Percentiles rank a stretch among this genome's conserved stretches.
Conservation (phyloP, 2,329 filamentous ascomycete species). For the Aureobasidium sp. region DNA sequence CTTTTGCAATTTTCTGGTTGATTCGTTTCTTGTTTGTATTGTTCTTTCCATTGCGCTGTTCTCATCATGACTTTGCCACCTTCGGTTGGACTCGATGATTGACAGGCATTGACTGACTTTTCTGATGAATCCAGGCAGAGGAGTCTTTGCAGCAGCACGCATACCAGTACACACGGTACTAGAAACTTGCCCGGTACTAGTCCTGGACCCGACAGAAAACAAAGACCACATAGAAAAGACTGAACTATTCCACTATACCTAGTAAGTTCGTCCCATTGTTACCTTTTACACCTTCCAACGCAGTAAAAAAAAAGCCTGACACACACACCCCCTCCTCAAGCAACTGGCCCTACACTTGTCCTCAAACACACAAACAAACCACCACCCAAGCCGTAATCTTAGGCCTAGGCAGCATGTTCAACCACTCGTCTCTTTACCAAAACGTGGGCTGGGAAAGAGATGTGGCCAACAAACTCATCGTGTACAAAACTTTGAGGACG, state of each 20-base stretch:
- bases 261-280: conserved; percentile 37
- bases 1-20: too few relatives aligned
- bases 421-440: conserved; percentile 44
- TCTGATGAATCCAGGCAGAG: conserved; percentile 36
- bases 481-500: conserved; percentile 43
- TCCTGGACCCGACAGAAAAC: conserved; percentile 42
- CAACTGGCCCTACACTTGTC: conserved; percentile 34
- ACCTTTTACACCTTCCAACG: too few relatives aligned
- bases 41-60: too few relatives aligned
- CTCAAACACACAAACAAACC: background rate
- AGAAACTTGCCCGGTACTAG: conserved; percentile 45
- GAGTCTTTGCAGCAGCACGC: conserved; percentile 40
- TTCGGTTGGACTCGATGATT: too few relatives aligned
- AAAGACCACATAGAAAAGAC: conserved; percentile 43
- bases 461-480: conserved; percentile 36
- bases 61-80: too few relatives aligned
- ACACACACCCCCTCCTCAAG: background rate
- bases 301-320: too few relatives aligned
- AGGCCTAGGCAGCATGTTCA: conserved; percentile 52
- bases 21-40: too few relatives aligned
- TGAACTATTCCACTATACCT: conserved; percentile 48
- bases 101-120: background rate
- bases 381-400: conserved; percentile 45
- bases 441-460: conserved; percentile 51
- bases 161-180: conserved; percentile 43